A percentile compares a stretch with the other conserved stretches of the same genome.
These are phyloP conservation scores for Ganoderma resinaceum DNA, from an alignment of 1,284 basidiomycete species.

Conservation along the genomic window DNA sequence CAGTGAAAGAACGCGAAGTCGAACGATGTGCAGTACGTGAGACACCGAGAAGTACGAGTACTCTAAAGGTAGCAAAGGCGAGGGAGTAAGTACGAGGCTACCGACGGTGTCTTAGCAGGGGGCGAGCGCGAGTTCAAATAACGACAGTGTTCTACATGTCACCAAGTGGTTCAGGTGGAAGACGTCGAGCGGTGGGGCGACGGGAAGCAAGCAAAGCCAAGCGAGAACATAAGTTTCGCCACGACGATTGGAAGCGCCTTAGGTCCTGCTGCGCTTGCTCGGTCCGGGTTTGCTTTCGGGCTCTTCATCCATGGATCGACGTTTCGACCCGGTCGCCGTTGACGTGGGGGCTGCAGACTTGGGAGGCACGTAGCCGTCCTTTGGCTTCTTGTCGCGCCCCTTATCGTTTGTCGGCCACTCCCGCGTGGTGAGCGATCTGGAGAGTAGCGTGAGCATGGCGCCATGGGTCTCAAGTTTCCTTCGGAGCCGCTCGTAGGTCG, in stretches of 20 bases:
- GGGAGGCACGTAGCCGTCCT: not conserved
- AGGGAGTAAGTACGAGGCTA: too few species aligned
- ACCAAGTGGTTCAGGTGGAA: not conserved
- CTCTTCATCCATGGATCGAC: not conserved
- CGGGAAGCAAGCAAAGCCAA: not conserved
- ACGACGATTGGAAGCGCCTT: not conserved
- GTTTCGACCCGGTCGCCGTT: not conserved
- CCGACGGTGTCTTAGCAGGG: too few species aligned
- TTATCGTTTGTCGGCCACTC: not conserved
- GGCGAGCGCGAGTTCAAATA: too few species aligned
- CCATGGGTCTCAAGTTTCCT: not conserved
- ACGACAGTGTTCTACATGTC: too few species aligned
- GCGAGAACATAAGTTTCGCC: not conserved
- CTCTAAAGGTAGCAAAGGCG: too few species aligned
- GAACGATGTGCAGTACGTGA: not conserved
- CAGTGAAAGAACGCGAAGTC: not conserved
- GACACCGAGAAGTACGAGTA: too few species aligned
- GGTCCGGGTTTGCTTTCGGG: not conserved
- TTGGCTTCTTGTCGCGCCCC: not conserved
- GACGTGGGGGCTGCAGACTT: not conserved
- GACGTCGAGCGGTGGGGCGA: not conserved
- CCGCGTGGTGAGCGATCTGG: not conserved
- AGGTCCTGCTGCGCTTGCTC: not conserved
- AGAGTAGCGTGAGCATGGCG: not conserved
- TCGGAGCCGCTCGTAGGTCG: not conserved